Conservation (phyloP, 106 monocot species). For the Alisma plantagoaquatica region DNA sequence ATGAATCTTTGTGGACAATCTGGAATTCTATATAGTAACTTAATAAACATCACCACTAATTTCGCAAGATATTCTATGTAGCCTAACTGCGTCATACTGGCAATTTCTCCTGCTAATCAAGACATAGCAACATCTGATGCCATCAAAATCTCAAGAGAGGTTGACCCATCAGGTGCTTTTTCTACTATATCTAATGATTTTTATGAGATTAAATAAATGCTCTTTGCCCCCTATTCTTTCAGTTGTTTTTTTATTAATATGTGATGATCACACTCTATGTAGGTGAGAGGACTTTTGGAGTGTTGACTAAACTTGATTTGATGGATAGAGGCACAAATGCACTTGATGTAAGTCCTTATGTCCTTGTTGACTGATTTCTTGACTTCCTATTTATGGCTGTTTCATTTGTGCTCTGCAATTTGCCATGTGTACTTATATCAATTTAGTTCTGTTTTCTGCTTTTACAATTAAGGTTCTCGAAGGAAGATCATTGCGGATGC, state of each 20-base stretch:
- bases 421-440: too few species aligned
- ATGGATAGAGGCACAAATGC: conserved; percentile 92
- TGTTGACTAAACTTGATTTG: conserved; percentile 73
- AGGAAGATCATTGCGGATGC: conserved; percentile 58
- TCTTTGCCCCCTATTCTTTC: too few species aligned
- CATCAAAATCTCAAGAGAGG: background rate
- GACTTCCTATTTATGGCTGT: too few species aligned
- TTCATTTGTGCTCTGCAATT: too few species aligned
- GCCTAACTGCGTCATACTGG: background rate
- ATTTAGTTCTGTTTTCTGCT: background rate
- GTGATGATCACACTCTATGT: too few species aligned
- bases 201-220: too few species aligned
- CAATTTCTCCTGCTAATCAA: too few species aligned
- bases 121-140: too few species aligned
- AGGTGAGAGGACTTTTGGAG: conserved; percentile 86
- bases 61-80: background rate
- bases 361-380: background rate
- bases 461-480: conserved; percentile 54
- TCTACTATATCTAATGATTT: background rate
- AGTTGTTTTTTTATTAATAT: too few species aligned
- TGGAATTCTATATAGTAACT: background rate
- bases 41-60: background rate
- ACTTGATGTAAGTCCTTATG: conserved; percentile 44
- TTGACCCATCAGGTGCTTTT: too few species aligned
- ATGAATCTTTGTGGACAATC: background rate